phyloP scores from a whole-genome alignment of 2,329 filamentous ascomycete genomes.

The Diaporthe citrichinensis region DNA sequence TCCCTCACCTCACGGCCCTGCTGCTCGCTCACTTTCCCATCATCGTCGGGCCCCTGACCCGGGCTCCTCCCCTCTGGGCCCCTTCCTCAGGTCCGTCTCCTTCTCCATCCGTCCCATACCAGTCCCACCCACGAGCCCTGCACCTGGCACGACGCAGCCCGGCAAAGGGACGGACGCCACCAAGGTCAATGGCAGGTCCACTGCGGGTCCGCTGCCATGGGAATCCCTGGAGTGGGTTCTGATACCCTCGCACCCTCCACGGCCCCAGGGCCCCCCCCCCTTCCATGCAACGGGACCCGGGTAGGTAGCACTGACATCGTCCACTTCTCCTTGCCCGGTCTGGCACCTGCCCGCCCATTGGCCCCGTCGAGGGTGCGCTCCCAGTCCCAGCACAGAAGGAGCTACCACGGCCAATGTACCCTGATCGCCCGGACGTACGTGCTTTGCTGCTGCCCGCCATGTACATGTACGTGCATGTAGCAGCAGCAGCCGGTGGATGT shows the following conservation, averaged over 20 bases:
- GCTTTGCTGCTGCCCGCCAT: not conserved
- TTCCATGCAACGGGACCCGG: conserved; percentile 33
- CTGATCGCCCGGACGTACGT: not conserved
- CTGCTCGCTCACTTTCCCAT: conserved; percentile 4
- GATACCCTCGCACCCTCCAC: conserved; percentile 28
- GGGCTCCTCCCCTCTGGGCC: conserved; percentile 23
- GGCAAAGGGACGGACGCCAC: conserved; percentile 40
- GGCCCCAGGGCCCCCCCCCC: not conserved
- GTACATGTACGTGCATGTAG: not conserved
- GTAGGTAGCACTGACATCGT: conserved; percentile 36
- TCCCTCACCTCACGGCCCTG: not conserved
- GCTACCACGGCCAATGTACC: conserved; percentile 15
- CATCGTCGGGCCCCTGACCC: conserved; percentile 31
- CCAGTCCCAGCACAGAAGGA: conserved; percentile 5
- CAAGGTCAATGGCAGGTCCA: conserved; percentile 38
- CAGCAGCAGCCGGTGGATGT: conserved; percentile 15
- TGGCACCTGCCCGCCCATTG: conserved; percentile 15
- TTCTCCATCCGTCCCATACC: conserved; percentile 34
- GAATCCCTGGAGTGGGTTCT: conserved; percentile 37
- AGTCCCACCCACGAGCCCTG: conserved; percentile 41
- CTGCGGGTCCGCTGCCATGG: conserved; percentile 38
- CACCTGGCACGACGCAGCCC: conserved; percentile 34
- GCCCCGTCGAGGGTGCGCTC: conserved; percentile 1
- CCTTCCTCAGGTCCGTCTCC: conserved; percentile 16
- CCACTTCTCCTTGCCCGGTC: conserved; percentile 21